Conservation (phyloP, 192 early-diverging fungal species). For the Neocallimastix lanati region DNA sequence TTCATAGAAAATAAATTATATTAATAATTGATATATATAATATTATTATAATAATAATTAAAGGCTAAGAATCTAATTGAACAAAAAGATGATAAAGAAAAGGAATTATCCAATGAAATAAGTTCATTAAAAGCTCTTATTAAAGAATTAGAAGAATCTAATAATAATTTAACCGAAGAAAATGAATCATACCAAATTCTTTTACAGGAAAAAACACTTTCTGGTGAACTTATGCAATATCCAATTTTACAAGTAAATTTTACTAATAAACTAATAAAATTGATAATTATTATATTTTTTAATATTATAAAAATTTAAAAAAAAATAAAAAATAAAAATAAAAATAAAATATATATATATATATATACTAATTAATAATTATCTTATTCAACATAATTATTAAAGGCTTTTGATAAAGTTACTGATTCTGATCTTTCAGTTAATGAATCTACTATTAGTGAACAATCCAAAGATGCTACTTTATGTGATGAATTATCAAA, state of each 20-base stretch:
- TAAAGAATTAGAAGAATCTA: neutral
- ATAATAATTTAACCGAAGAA: conserved; percentile 28
- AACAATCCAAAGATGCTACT: neutral
- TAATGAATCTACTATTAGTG: neutral
- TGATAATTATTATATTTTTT: too few species aligned
- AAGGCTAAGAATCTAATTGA: neutral
- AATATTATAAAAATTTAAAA: too few species aligned
- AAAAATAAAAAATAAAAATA: too few species aligned
- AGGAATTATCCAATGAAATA: neutral
- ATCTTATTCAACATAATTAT: too few species aligned
- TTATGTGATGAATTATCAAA: neutral
- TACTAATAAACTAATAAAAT: too few species aligned
- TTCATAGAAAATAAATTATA: too few species aligned
- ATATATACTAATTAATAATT: too few species aligned
- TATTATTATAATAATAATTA: too few species aligned
- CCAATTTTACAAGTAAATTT: neutral
- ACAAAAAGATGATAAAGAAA: neutral
- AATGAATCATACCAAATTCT: conserved; percentile 66
- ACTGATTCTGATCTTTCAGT: neutral
- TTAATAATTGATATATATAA: too few species aligned
- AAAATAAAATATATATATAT: too few species aligned
- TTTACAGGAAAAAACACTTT: conserved; percentile 62
- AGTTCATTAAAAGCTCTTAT: neutral
- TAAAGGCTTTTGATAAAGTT: neutral
- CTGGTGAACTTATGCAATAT: conserved; percentile 43